Conservation (phyloP, 2,329 filamentous ascomycete genomes). For the Diaporthe amygdali region DNA sequence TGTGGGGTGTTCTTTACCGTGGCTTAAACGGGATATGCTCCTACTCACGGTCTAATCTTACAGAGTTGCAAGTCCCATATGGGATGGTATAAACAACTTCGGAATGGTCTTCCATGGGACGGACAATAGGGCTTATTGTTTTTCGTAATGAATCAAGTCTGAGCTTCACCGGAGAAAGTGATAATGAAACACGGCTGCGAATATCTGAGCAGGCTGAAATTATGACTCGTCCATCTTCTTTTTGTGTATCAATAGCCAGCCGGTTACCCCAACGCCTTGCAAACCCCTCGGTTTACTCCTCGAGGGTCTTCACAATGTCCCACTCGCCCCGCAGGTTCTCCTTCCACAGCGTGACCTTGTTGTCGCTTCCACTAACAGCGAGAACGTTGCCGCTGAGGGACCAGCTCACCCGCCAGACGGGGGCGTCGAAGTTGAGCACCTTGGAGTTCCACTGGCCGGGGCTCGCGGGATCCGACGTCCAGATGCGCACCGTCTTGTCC, state of each 20-base stretch:
- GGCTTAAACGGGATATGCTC: slow-evolving; percentile 5
- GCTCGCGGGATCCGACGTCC: slow-evolving; percentile 77
- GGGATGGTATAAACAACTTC: neutral
- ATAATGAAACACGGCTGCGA: neutral
- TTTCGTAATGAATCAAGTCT: neutral
- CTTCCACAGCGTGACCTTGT: slow-evolving; percentile 98
- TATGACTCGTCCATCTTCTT: neutral
- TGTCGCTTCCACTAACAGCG: slow-evolving; percentile 91
- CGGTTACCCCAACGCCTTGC: neutral
- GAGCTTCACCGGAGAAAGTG: neutral
- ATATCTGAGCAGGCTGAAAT: neutral
- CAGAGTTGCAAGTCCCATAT: neutral
- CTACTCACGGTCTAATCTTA: neutral
- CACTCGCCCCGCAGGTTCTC: slow-evolving; percentile 96
- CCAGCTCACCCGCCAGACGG: slow-evolving; percentile 97
- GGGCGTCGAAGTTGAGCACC: slow-evolving; percentile 83
- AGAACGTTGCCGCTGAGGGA: slow-evolving; percentile 95
- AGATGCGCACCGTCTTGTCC: slow-evolving; percentile 97
- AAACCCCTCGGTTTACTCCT: slow-evolving; percentile 65
- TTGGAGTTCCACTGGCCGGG: slow-evolving; percentile 83
- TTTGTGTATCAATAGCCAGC: neutral
- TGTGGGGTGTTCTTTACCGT: slow-evolving; percentile 27
- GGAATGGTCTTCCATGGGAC: neutral
- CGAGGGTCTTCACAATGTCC: slow-evolving; percentile 96
- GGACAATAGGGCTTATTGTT: too few relatives aligned